Base-by-base conservation (phyloP, 768 basidiomycete species). In the Hericium erinaceus region DNA sequence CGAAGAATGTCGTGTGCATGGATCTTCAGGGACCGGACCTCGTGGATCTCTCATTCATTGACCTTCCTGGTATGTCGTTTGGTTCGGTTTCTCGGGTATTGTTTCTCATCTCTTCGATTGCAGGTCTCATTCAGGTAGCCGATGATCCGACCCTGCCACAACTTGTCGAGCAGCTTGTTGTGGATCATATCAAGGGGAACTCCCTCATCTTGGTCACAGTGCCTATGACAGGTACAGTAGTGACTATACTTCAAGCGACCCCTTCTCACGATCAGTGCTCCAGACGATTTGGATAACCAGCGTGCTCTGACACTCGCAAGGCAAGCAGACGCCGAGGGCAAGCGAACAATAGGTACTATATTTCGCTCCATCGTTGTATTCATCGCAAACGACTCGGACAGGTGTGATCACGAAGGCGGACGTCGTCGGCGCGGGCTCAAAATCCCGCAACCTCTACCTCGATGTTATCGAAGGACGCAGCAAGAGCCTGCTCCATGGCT, bases 251-350 rank as follows among this genome's bases (percentile, higher is more conserved):
- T 46, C n/a, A 3, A 18, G 13, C 20, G 28, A 5, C 40, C 4
- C 33, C 4, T 40, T 8, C 48, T 26, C 37, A 37, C 15, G 16
- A 37, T 28, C n/a, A 2, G 15, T 22, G 5, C 18, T 55, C 18
- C 18, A 83, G 82, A 80, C 53, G 83, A 84, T 57, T 77, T 81
- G 54, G 77, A 83, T 60, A 84, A 82, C 60, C 81, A 82, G 63
- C 77, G 76, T 52, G 82, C 83, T 0, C 70, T 76, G 13, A 68
- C 70, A 1, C 72, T 83, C 3, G 82, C 81, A 1, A 67, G 67
- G 1, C 65, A 75, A 38, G 75, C 65, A 39, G 82, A 83, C 62
- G 74, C 74, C 0, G 60, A 70, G 0, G 80, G 82, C 2, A 60
- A 63, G n/a, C 70, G 82, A 10, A 84, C 80, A 0, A 80, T 83